Base-by-base conservation (phyloP, 352 stramenopile genomes). In the Phytophthora nicotianae region DNA sequence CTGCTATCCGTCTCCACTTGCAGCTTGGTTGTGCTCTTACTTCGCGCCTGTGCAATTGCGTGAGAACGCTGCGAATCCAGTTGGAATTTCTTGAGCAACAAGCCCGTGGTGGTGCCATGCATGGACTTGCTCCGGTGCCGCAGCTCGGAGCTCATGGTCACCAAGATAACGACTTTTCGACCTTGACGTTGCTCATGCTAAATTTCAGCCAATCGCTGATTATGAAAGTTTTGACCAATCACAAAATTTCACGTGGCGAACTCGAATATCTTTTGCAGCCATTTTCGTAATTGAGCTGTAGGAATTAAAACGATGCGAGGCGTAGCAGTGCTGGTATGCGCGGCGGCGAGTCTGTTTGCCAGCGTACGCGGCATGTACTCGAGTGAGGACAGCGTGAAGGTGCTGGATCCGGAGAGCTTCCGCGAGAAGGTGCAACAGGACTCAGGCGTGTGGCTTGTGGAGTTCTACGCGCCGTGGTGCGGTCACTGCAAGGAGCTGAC, bases 401-500 rank as follows among this genome's bases (percentile, higher is more conserved):
- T 90, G 29, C 69, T 95, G 41, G 86, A 95, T 53, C 64, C 83
- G 0, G 77, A 88, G 67, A 83, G 74, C 58, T 83, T 95, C 43
- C 77, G 81, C 11, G 82, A 93, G 51, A 59, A 79, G 51, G 56
- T 95, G 51, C 75, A 89, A 71, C 74, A 84, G 77, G 83, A 89
- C 70, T 73, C 76, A 5, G 83, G 83, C 13, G 77, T 96, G 65
- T 98, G 92, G 91, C 50, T 98, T n/a, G 91, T 98, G 17, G 90
- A 98, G 72, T 98, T 98, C 65, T 98, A 97, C 50, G 95, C 95
- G 47, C 94, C 94, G 38, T 98, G 93, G 93, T 98, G 93, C 58
- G 95, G 95, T 32, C 95, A 98, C 76, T 98, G 95, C 82, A 96
- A 97, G 79, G 82, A 87, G 58, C 81, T 98, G 35, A 86, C 87